Base-by-base conservation (phyloP, 345 rosid genomes). In the Cardamine resedifolia region DNA sequence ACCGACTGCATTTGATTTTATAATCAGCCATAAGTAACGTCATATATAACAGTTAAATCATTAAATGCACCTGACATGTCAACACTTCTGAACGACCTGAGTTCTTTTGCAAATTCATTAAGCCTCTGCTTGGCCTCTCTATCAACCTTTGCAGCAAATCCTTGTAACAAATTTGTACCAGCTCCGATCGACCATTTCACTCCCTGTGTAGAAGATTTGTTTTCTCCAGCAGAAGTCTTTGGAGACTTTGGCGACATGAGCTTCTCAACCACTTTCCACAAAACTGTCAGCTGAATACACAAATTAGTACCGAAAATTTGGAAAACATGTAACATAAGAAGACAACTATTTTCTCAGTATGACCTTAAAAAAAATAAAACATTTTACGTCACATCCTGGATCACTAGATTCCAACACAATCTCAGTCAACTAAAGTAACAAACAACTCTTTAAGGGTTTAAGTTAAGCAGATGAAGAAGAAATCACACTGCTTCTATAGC, bases 271-370 rank as follows among this genome's bases (percentile, higher is more conserved):
- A 89, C 63, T 82, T 85, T 94, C 97, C 95, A 91, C 68, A 94
- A 61, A 88, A 94, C 98, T 94, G 97, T 85, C 84, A 88, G 85
- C 92, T 89, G 96, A 94, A 83, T 53, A 77, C 72, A 82, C 68
- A 72, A 84, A 83, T 90, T 85, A 89, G 92, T 71, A 79, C 14
- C 60, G 73, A 67, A 59, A 10, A 67, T 21, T 30, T 23, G 61
- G 49, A 66, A 65, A 74, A 57, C 30, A 60, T 41, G 39, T 33
- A 63, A 27, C 30, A 66, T 10, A 66, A 43, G 31, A n/a, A n/a
- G n/a, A n/a, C n/a, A n/a, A n/a, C n/a, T n/a, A n/a, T n/a, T n/a
- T n/a, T n/a, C n/a, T n/a, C n/a, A n/a, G n/a, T n/a, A n/a, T n/a
- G n/a, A n/a, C n/a, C n/a, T n/a, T n/a, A n/a, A n/a, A n/a, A n/a